phyloP scores from a whole-genome alignment of 495 filamentous ascomycete genomes.

The Trichoderma virens region DNA sequence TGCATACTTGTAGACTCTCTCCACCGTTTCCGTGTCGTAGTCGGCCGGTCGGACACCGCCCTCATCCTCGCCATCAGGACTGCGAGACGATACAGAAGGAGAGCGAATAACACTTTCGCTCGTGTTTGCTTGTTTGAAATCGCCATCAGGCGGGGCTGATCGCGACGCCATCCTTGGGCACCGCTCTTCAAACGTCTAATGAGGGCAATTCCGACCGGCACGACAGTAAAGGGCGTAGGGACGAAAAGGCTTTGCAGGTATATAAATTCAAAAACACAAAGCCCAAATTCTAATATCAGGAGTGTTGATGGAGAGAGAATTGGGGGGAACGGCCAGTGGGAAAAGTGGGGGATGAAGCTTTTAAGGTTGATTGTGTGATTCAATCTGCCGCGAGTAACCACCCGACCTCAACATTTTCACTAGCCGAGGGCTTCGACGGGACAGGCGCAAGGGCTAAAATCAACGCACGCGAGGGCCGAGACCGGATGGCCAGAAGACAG shows the following conservation, averaged over 20 bases:
- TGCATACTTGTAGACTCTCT: constrained; percentile 54
- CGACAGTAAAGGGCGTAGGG: not conserved
- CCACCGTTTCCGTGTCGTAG: constrained; percentile 48
- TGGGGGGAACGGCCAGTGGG: not conserved
- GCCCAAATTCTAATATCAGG: no score
- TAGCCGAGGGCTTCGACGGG: not conserved
- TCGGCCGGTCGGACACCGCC: constrained; percentile 23
- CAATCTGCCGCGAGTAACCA: constrained; percentile 1
- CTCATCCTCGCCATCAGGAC: constrained; percentile 16
- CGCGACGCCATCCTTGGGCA: not conserved
- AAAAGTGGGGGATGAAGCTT: not conserved
- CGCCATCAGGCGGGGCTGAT: constrained; percentile 5
- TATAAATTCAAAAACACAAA: not conserved
- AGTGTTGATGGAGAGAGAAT: no score
- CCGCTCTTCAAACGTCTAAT: not conserved
- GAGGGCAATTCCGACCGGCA: constrained; percentile 6
- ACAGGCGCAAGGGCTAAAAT: not conserved
- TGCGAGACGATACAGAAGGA: not conserved
- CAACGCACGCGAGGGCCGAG: not conserved
- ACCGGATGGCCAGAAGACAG: not conserved
- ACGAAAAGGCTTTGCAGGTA: not conserved
- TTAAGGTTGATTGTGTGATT: not conserved
- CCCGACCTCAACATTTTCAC: not conserved
- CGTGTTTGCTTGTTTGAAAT: not conserved
- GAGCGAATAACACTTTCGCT: not conserved